These are phyloP conservation scores for Pseudocercospora fijiensis DNA, from an alignment of 2,329 filamentous ascomycete genomes.

Conservation along the genomic window DNA sequence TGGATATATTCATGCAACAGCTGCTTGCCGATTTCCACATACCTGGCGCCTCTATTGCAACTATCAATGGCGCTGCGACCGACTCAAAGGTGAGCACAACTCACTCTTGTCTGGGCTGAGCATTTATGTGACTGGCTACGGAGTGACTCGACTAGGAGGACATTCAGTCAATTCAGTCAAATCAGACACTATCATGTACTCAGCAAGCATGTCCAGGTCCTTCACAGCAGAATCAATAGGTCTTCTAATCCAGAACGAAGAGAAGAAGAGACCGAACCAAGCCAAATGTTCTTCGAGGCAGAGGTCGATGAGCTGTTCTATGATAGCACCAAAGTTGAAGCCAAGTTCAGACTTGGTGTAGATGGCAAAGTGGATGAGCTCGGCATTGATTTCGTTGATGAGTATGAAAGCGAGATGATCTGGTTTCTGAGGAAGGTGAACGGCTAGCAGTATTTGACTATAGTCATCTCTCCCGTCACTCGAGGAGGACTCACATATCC, in stretches of 20 bases:
- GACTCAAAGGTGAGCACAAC: not conserved
- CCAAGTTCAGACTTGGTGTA: not conserved
- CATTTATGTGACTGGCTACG: not conserved
- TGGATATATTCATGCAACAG: not conserved
- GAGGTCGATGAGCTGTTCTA: not conserved
- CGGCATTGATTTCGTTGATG: not conserved
- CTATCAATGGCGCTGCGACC: not conserved
- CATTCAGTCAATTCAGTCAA: not conserved
- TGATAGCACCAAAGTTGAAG: not conserved
- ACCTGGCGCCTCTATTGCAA: not conserved
- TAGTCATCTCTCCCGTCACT: not conserved
- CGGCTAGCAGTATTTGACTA: not conserved
- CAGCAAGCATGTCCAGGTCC: not conserved
- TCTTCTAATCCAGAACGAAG: not conserved
- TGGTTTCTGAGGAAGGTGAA: not conserved
- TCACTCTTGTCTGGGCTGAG: too few relatives aligned
- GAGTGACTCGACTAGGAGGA: not conserved
- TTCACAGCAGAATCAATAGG: not conserved
- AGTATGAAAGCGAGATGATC: not conserved
- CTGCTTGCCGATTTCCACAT: not conserved
- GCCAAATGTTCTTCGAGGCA: not conserved
- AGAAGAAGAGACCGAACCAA: not conserved
- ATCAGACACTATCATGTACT: not conserved
- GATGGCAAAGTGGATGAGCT: not conserved
- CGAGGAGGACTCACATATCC: not conserved